Percentiles rank a stretch among this genome's conserved stretches.
phyloP scores from a whole-genome alignment of 371 early-diverging fungal genomes.

The Actinomucor elegans region DNA sequence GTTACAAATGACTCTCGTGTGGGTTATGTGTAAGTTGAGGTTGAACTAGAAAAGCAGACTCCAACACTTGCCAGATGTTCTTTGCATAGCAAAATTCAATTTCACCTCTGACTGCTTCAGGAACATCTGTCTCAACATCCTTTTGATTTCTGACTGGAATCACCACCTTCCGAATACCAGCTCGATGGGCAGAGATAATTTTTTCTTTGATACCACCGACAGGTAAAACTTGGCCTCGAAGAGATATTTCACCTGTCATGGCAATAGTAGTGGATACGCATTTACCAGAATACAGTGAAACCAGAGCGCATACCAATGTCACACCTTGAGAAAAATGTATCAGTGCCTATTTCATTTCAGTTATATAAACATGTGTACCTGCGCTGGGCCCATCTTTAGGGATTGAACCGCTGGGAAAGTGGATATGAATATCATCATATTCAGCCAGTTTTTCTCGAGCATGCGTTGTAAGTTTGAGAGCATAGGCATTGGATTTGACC shows the following conservation, averaged over 20 bases:
- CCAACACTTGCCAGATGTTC: conserved; percentile 64
- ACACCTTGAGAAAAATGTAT: no score
- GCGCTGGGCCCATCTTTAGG: conserved; percentile 83
- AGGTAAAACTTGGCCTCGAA: conserved; percentile 78
- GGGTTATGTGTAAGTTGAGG: background rate
- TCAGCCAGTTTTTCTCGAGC: conserved; percentile 35
- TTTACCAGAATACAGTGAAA: conserved; percentile 68
- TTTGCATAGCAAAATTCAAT: conserved; percentile 70
- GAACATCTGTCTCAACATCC: conserved; percentile 63
- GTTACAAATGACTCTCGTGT: conserved; percentile 14
- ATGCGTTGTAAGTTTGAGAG: conserved; percentile 47
- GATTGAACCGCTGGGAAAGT: conserved; percentile 80
- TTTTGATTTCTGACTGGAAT: conserved; percentile 54
- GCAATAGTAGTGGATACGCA: conserved; percentile 58
- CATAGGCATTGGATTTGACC: conserved; percentile 71
- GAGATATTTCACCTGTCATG: conserved; percentile 87
- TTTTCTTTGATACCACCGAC: conserved; percentile 91
- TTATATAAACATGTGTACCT: conserved; percentile 9
- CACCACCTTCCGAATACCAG: conserved; percentile 64
- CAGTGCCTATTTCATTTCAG: background rate
- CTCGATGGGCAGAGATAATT: conserved; percentile 79
- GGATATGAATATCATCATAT: conserved; percentile 74
- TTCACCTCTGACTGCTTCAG: conserved; percentile 56
- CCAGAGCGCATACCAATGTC: conserved; percentile 74
- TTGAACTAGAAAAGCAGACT: conserved; percentile 50